phyloP scores from a whole-genome alignment of 2,329 filamentous ascomycete species.

The Xylariaceae sp. region DNA sequence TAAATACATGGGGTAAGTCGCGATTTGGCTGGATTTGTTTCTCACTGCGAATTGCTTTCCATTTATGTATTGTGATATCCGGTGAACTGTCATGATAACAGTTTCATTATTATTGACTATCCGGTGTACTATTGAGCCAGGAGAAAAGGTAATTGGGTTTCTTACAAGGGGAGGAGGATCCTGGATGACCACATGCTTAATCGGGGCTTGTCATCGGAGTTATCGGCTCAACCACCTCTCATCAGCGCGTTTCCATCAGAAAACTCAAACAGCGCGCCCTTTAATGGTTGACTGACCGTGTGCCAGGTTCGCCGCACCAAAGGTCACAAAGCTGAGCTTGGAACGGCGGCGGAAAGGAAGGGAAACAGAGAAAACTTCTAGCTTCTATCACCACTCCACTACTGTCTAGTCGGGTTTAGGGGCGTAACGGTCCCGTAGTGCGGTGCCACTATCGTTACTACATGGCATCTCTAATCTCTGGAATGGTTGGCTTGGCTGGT shows the following conservation, averaged over 20 bases:
- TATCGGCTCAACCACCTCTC: constrained; percentile 14
- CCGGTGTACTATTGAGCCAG: background rate
- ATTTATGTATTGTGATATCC: background rate
- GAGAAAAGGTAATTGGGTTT: no score
- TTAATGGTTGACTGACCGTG: no score
- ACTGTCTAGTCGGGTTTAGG: constrained; percentile 4
- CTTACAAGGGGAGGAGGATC: no score
- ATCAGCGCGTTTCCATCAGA: no score
- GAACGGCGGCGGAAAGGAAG: constrained; percentile 2
- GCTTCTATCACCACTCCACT: constrained; percentile 1
- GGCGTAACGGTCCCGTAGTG: constrained; percentile 7
- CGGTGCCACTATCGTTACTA: constrained; percentile 18
- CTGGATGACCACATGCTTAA: no score
- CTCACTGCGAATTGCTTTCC: background rate
- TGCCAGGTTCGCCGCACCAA: background rate
- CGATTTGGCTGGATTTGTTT: background rate
- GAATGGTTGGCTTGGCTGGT: background rate
- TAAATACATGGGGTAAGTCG: constrained; percentile 2
- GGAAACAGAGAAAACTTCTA: constrained; percentile 6
- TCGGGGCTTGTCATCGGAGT: constrained; percentile 1
- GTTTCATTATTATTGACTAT: background rate
- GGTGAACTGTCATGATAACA: background rate
- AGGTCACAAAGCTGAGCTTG: background rate
- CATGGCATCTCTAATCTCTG: background rate
- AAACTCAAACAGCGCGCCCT: no score